Percentiles rank a stretch among this genome's conserved stretches.
These are phyloP conservation scores for Deinandra increscens DNA, from an alignment of 129 eudicot genomes.

Conservation along the genomic window DNA sequence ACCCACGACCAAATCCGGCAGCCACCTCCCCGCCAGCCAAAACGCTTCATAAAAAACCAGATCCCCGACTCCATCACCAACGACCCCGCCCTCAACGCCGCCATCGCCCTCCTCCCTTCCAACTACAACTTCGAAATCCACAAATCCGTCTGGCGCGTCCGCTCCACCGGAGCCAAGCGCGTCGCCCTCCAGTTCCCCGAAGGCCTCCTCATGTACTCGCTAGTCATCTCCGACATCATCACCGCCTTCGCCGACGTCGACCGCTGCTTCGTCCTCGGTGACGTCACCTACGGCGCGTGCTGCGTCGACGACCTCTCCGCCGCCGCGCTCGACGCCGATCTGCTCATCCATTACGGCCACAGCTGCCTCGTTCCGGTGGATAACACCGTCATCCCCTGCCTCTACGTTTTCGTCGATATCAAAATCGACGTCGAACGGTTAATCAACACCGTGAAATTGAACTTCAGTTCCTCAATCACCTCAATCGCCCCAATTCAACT, in stretches of 20 bases:
- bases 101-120: constrained; percentile 77
- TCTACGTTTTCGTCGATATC: constrained; percentile 83
- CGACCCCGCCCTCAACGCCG: constrained; percentile 71
- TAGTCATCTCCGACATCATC: constrained; percentile 78
- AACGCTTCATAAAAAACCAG: constrained; percentile 87
- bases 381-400: constrained; percentile 67
- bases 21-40: constrained; percentile 48
- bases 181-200: constrained; percentile 96
- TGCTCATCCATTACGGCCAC: constrained; percentile 87
- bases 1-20: constrained; percentile 1
- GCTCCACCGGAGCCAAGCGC: constrained; percentile 53
- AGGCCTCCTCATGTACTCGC: constrained; percentile 88
- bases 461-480: constrained; percentile 7
- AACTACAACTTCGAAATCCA: constrained; percentile 95
- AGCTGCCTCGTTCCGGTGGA: constrained; percentile 89
- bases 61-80: constrained; percentile 73
- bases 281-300: constrained; percentile 96
- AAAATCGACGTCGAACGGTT: constrained; percentile 50
- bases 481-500: constrained; percentile 22
- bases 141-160: constrained; percentile 73
- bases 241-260: constrained; percentile 63
- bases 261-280: constrained; percentile 66
- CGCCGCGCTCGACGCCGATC: constrained; percentile 63
- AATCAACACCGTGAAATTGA: constrained; percentile 29
- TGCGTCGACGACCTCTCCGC: constrained; percentile 93